These are phyloP conservation scores for Piper longum DNA, from an alignment of 164 flowering plant genomes.

Conservation along the genomic window DNA sequence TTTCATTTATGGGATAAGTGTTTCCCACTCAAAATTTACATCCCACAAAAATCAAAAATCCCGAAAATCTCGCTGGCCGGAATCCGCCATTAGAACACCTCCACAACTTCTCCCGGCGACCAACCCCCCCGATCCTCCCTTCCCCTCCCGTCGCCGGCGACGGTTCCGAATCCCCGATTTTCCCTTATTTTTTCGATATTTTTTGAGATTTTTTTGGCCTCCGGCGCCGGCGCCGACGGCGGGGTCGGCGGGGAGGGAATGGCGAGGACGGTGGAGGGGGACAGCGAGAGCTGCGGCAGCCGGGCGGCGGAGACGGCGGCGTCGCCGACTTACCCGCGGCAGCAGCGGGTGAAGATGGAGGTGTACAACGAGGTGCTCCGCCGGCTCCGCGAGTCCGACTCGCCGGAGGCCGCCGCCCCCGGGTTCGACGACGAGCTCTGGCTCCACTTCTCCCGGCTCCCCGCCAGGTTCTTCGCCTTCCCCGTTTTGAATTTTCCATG, in stretches of 20 bases:
- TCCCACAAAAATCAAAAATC: too few species aligned
- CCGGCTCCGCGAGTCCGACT: constrained; percentile 35
- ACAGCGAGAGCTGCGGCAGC: constrained; percentile 75
- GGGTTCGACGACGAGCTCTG: constrained; percentile 70
- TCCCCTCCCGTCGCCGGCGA: too few species aligned
- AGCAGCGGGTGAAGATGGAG: constrained; percentile 43
- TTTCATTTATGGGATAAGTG: too few species aligned
- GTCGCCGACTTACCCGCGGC: constrained; percentile 32
- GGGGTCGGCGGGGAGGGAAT: not conserved
- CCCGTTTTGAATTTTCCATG: too few species aligned
- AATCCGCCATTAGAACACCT: too few species aligned
- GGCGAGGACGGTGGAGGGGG: constrained; percentile 52
- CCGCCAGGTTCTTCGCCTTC: constrained; percentile 29
- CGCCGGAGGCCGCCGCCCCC: constrained; percentile 32
- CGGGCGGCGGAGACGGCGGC: constrained; percentile 41
- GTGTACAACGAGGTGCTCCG: constrained; percentile 58
- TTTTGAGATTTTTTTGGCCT: too few species aligned
- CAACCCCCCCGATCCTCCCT: too few species aligned
- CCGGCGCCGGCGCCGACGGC: not conserved
- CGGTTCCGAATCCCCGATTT: not conserved
- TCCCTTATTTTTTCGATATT: too few species aligned
- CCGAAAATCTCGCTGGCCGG: too few species aligned
- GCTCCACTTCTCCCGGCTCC: constrained; percentile 69
- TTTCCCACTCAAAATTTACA: too few species aligned
- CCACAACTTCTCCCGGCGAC: too few species aligned